phyloP scores from a whole-genome alignment of 305 asterid species.

The Euphrasia arctica region DNA sequence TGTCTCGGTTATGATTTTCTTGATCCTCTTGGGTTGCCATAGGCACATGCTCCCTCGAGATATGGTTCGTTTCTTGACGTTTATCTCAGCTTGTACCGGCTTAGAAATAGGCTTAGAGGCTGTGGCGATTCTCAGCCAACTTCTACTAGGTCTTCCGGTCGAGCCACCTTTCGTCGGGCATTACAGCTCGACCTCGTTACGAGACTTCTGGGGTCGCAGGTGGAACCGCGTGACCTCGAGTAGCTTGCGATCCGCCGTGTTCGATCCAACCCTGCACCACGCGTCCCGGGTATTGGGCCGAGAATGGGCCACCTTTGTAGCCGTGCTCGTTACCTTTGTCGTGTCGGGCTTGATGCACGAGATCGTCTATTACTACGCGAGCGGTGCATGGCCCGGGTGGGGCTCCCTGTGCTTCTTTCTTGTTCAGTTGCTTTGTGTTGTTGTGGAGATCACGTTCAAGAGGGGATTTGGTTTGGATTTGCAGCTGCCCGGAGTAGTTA shows the following conservation, averaged over 20 bases:
- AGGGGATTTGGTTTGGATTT: constrained; percentile 20
- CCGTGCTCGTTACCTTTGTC: constrained; percentile 30
- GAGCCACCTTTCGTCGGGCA: constrained; percentile 45
- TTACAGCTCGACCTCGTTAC: constrained; percentile 35
- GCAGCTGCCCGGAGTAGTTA: constrained; percentile 26
- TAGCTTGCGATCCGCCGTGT: constrained; percentile 30
- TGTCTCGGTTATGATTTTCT: constrained; percentile 12
- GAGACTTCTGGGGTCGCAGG: constrained; percentile 49
- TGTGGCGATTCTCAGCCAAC: constrained; percentile 19
- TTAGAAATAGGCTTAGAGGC: constrained; percentile 35
- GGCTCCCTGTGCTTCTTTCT: constrained; percentile 34
- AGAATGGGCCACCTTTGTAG: constrained; percentile 28
- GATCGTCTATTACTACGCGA: constrained; percentile 28
- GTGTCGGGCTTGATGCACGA: constrained; percentile 45
- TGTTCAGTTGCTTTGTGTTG: constrained; percentile 32
- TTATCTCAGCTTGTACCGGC: constrained; percentile 27
- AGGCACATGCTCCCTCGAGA: constrained; percentile 27
- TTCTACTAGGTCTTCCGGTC: constrained; percentile 23
- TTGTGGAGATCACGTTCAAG: constrained; percentile 28
- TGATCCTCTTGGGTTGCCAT: constrained; percentile 17
- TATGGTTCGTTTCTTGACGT: constrained; percentile 20
- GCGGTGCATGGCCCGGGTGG: constrained; percentile 29
- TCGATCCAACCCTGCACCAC: constrained; percentile 19
- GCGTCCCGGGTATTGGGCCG: constrained; percentile 14
- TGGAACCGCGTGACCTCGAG: constrained; percentile 46